Base-by-base conservation (phyloP, 768 basidiomycete species). In the Russula ochroleuca region DNA sequence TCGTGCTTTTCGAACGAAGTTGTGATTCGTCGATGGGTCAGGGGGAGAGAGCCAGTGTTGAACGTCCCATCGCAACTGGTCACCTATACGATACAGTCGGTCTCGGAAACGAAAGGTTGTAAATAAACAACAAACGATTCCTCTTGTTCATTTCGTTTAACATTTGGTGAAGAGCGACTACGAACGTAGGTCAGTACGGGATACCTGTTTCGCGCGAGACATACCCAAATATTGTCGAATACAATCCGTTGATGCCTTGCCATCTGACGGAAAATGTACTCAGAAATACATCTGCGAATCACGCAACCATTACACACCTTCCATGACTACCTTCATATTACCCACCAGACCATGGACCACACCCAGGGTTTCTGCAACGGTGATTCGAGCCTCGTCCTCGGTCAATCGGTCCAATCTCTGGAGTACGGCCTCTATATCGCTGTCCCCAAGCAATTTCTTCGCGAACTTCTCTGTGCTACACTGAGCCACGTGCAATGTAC, bases 11-110 rank as follows among this genome's bases (percentile, higher is more conserved):
- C 28, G 9, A 1, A 31, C 50, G 17, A 51, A 19, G 25, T 60
- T 23, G 38, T 60, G 50, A n/a, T 60, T 60, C 8, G 51, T 60
- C 2, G 59, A 60, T 4, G 59, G 59, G 23, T 50, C 23, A 4
- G 59, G 59, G 5, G 45, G 37, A 33, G 45, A 50, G n/a, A 60
- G 49, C 59, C 59, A 60, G 11, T 15, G 35, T 37, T 21, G 47
- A 5, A 48, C 33, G 28, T 59, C 48, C 3, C 13, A 50, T 21
- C 25, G 37, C 7, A 59, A 19, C 15, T 31, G 23, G 25, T 59
- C 38, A 9, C 58, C 58, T 59, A 25, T n/a, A 48, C 11, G 21
- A 25, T 13, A 13, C 21, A 3, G 41, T 47, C 4, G 5, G 50
- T 33, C 50, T 31, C 49, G 6, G 31, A 14, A 33, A n/a, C 4